These are phyloP conservation scores for Tetrapisispora arboricola DNA, from an alignment of 805 yeast genomes.

Conservation along the genomic window DNA sequence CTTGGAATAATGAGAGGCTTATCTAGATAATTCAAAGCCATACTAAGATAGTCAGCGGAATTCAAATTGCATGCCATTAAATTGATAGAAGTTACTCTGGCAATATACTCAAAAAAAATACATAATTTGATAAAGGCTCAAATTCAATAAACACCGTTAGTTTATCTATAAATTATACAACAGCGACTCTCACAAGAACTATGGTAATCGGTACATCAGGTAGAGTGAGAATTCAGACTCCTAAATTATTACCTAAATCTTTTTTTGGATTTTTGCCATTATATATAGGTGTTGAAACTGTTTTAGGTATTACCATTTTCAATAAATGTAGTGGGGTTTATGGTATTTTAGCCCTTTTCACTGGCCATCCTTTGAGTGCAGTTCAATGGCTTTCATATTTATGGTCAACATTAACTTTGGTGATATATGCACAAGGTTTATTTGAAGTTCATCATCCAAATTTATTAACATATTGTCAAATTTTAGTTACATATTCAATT, in stretches of 20 bases:
- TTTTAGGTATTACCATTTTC: constrained; percentile 62
- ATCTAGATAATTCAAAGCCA: too few species aligned
- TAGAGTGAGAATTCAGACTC: constrained; percentile 1
- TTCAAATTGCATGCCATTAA: too few species aligned
- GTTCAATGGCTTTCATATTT: constrained; percentile 77
- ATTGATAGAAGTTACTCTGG: too few species aligned
- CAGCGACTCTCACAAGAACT: too few species aligned
- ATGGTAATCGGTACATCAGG: constrained; percentile 1
- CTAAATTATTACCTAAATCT: constrained; percentile 17
- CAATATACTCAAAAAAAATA: too few species aligned
- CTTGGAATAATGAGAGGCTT: too few species aligned
- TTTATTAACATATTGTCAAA: constrained; percentile 51
- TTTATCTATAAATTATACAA: too few species aligned
- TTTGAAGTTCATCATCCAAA: constrained; percentile 42
- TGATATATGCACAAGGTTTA: constrained; percentile 55
- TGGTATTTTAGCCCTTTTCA: constrained; percentile 76
- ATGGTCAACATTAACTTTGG: constrained; percentile 50
- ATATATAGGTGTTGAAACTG: constrained; percentile 77
- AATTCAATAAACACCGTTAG: too few species aligned
- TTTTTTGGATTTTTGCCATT: constrained; percentile 69
- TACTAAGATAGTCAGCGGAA: too few species aligned
- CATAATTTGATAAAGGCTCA: too few species aligned
- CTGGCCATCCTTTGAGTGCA: constrained; percentile 77
- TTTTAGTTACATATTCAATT: constrained; percentile 48
- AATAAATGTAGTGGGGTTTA: constrained; percentile 85